These are phyloP conservation scores for Amphicarpaea edgeworthii DNA, from an alignment of 306 rosid genomes.

Conservation along the genomic window DNA sequence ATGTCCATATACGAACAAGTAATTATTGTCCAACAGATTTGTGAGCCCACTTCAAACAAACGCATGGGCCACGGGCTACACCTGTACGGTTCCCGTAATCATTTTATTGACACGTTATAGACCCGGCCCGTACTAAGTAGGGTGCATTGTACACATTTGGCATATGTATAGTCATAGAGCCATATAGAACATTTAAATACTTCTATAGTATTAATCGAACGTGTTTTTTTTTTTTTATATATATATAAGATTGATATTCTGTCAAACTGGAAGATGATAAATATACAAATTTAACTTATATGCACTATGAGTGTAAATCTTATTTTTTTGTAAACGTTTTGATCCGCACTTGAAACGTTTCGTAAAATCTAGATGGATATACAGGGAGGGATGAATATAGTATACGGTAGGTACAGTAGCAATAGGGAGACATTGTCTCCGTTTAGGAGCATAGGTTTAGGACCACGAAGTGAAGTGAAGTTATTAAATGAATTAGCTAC, in stretches of 20 bases:
- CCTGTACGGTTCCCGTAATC: not conserved
- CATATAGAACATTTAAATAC: too few species aligned
- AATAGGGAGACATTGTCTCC: conserved; percentile 23
- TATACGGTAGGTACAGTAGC: not conserved
- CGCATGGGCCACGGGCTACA: not conserved
- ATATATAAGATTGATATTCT: too few species aligned
- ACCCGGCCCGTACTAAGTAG: not conserved
- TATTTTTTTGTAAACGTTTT: too few species aligned
- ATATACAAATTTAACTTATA: too few species aligned
- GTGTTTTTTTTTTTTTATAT: too few species aligned
- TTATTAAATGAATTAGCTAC: not conserved
- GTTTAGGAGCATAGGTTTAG: conserved; percentile 18
- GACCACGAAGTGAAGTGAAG: conserved; percentile 26
- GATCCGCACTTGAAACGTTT: too few species aligned
- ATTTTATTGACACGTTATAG: not conserved
- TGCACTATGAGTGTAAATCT: too few species aligned
- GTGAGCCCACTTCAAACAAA: conserved; percentile 4
- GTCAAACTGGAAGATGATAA: too few species aligned
- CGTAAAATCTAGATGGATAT: too few species aligned
- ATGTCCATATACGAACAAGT: not conserved
- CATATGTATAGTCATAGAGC: too few species aligned
- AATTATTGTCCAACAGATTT: not conserved
- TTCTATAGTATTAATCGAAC: too few species aligned
- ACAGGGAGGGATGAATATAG: conserved; percentile 12
- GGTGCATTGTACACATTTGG: not conserved